phyloP scores from a whole-genome alignment of 345 rosid genomes.

The Moringa oleifera region DNA sequence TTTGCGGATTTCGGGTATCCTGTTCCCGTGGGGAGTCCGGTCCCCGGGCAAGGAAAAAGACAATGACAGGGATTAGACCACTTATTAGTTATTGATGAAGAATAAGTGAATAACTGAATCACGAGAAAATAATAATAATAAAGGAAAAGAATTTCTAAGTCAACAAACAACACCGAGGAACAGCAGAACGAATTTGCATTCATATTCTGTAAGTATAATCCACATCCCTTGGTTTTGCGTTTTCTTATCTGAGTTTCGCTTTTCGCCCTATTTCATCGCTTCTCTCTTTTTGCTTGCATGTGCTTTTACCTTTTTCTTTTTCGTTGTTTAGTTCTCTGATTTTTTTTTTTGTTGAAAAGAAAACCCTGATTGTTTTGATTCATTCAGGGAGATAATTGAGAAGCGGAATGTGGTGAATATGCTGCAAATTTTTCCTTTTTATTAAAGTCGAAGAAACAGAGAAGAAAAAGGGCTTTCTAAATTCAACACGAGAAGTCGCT shows the following conservation, averaged over 20 bases:
- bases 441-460: constrained; percentile 11
- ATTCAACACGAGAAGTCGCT: constrained; percentile 7
- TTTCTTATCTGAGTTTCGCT: constrained; percentile 13
- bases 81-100: background rate
- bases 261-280: constrained; percentile 13
- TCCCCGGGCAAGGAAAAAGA: no score
- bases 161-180: constrained; percentile 54
- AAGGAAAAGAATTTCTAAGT: constrained; percentile 22
- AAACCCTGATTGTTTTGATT: constrained; percentile 19
- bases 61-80: background rate
- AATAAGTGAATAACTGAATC: constrained; percentile 13
- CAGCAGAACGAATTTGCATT: constrained; percentile 23
- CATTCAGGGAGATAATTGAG: background rate
- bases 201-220: constrained; percentile 28
- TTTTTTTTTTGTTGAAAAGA: constrained; percentile 17
- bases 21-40: no score
- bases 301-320: constrained; percentile 15
- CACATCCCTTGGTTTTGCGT: constrained; percentile 13
- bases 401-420: constrained; percentile 10
- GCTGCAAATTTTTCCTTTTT: background rate
- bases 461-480: constrained; percentile 1
- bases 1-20: no score
- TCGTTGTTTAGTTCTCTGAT: constrained; percentile 19
- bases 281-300: constrained; percentile 11
- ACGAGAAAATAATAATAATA: background rate